These are phyloP conservation scores for Pichia insulana DNA, from an alignment of 805 yeast genomes.

Conservation along the genomic window DNA sequence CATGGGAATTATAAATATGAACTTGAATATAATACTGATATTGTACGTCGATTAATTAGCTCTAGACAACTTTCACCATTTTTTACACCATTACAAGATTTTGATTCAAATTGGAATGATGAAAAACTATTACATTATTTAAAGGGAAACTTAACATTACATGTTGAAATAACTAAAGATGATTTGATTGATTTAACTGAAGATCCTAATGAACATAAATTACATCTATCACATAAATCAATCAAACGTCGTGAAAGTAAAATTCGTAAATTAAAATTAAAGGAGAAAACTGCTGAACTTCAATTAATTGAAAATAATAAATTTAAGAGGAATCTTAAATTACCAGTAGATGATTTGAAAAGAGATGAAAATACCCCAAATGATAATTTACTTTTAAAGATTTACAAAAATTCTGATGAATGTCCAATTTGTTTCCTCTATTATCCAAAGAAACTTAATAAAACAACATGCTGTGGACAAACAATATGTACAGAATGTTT, in stretches of 20 bases:
- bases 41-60: slow-evolving; percentile 64
- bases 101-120: slow-evolving; percentile 62
- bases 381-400: slow-evolving; percentile 39
- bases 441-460: slow-evolving; percentile 70
- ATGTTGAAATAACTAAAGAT: slow-evolving; percentile 39
- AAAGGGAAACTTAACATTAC: slow-evolving; percentile 40
- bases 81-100: slow-evolving; percentile 81
- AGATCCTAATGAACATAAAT: slow-evolving; percentile 54
- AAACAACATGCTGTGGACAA: slow-evolving; percentile 83
- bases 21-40: slow-evolving; percentile 61
- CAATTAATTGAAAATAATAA: slow-evolving; percentile 30
- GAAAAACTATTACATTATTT: slow-evolving; percentile 51
- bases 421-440: slow-evolving; percentile 93
- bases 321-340: slow-evolving; percentile 25
- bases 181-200: slow-evolving; percentile 46
- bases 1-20: slow-evolving; percentile 78
- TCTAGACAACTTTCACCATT: slow-evolving; percentile 80
- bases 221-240: slow-evolving; percentile 39
- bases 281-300: slow-evolving; percentile 29
- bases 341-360: slow-evolving; percentile 20
- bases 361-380: slow-evolving; percentile 30
- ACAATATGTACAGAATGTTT: slow-evolving; percentile 95
- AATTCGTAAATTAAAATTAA: slow-evolving; percentile 31
- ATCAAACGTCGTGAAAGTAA: slow-evolving; percentile 43
- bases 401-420: slow-evolving; percentile 66